Base-by-base conservation (phyloP, 169 alveolate genomes). In the Perkinsus olseni region DNA sequence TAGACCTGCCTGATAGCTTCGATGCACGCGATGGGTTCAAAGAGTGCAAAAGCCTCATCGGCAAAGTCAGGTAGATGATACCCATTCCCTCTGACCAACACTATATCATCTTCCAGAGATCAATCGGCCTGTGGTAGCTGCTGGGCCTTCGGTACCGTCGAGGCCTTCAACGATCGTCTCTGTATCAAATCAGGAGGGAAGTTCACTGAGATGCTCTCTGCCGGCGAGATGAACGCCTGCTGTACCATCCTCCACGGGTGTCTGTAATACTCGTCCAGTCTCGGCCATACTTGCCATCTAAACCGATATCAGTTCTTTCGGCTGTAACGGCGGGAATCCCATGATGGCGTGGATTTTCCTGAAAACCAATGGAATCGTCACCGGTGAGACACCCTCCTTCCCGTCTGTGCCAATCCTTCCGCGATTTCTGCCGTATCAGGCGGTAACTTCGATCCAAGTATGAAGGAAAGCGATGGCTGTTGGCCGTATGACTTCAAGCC, bases 121-220 rank as follows among this genome's bases (percentile, higher is more conserved):
- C 97, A 97, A 94, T 96, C 96, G 0, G 93, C 94, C 34, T 97
- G 98, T 92, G 98, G 98, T 74, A 95, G 97, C 17, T 97, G 99
- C 94, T 97, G 99, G 99, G 99, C 98, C n/a, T 97, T 97, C 92
- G 98, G 97, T 34, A 97, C 98, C 50, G 95, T 96, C 39, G 98
- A 96, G 93, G 96, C 98, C 74, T 93, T 97, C 74, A 93, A 96
- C 91, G 99, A 97, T 91, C 96, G 99, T 91, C 74, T 96, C 51
- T 96, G 98, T 74, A 96, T 97, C 74, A 91, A 51, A 38, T 91
- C 96, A 28, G 74, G 93, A 1, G 96, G 96, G 11, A 20, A 28
- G 37, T 17, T 13, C 38, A 0, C 0, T 36, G 62, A 24, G 82
- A 34, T 90, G 39, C 94, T 95, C 82, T 96, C 98, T 4, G 95